Conservation (phyloP, 257 asterid species). For the Misopates orontium region DNA sequence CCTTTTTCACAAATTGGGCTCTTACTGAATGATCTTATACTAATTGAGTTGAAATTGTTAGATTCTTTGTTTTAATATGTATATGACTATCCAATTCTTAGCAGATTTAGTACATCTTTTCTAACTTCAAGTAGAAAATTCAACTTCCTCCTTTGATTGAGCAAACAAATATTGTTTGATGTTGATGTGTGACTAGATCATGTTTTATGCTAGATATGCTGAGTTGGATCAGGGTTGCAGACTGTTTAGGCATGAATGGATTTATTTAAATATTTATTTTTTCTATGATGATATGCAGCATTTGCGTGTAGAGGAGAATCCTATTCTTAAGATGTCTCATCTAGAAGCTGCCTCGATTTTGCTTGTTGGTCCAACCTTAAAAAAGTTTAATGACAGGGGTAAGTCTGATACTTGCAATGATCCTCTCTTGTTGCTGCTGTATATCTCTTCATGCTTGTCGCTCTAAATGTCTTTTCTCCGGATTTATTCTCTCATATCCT, state of each 20-base stretch:
- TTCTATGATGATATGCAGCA: constrained; percentile 60
- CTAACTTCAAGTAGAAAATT: constrained; percentile 13
- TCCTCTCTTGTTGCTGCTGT: constrained; percentile 13
- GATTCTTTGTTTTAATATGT: background rate
- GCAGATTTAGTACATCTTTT: background rate
- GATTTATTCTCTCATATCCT: constrained; percentile 1
- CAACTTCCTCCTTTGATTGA: constrained; percentile 3
- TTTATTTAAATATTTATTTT: background rate
- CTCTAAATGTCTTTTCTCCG: constrained; percentile 16
- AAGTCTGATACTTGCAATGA: constrained; percentile 24
- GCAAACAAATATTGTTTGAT: constrained; percentile 13
- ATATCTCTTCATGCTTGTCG: constrained; percentile 15
- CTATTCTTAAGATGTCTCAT: constrained; percentile 90
- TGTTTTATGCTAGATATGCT: constrained; percentile 1
- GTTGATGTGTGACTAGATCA: constrained; percentile 13
- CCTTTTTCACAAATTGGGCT: background rate
- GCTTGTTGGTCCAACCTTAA: constrained; percentile 94
- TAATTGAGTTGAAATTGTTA: background rate
- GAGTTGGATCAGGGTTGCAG: constrained; percentile 15
- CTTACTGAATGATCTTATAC: constrained; percentile 10
- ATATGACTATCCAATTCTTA: background rate
- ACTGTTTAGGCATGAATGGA: constrained; percentile 8
- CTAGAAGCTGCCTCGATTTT: constrained; percentile 91
- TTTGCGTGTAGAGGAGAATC: constrained; percentile 98
- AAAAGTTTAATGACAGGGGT: constrained; percentile 97